These are phyloP conservation scores for Aureobasidium uvarum DNA, from an alignment of 2,329 filamentous ascomycete species.

Conservation along the genomic window DNA sequence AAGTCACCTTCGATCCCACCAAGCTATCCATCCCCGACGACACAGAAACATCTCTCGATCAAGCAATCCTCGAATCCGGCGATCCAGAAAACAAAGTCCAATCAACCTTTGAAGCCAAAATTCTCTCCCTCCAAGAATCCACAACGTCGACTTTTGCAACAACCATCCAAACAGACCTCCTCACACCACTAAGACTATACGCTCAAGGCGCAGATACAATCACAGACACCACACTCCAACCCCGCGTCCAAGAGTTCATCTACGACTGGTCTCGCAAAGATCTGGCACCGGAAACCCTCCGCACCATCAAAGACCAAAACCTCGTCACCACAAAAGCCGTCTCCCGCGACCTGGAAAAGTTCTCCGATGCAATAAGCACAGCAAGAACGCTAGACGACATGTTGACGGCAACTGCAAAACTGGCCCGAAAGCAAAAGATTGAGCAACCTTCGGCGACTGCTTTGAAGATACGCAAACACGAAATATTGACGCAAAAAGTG, in stretches of 20 bases:
- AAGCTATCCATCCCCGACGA: neutral
- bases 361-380: constrained; percentile 31
- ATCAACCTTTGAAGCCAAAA: neutral
- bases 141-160: neutral
- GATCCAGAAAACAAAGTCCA: neutral
- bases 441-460: constrained; percentile 28
- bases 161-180: constrained; percentile 30
- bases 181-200: constrained; percentile 35
- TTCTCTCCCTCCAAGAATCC: constrained; percentile 2
- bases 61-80: neutral
- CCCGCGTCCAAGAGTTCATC: constrained; percentile 33
- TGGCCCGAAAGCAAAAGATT: constrained; percentile 35
- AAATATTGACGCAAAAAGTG: constrained; percentile 31
- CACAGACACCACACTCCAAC: constrained; percentile 31
- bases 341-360: constrained; percentile 34
- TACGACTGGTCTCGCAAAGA: constrained; percentile 32
- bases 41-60: neutral
- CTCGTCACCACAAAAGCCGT: constrained; percentile 30
- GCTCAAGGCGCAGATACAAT: constrained; percentile 32
- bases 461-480: constrained; percentile 30
- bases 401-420: constrained; percentile 31
- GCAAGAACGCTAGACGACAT: constrained; percentile 33
- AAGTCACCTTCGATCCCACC: neutral
- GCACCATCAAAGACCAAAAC: constrained; percentile 29
- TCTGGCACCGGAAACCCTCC: constrained; percentile 30